A percentile compares a stretch with the other conserved stretches of the same genome.
phyloP scores from a whole-genome alignment of 1,139 yeast genomes.

The Pichiaceae sp. region DNA sequence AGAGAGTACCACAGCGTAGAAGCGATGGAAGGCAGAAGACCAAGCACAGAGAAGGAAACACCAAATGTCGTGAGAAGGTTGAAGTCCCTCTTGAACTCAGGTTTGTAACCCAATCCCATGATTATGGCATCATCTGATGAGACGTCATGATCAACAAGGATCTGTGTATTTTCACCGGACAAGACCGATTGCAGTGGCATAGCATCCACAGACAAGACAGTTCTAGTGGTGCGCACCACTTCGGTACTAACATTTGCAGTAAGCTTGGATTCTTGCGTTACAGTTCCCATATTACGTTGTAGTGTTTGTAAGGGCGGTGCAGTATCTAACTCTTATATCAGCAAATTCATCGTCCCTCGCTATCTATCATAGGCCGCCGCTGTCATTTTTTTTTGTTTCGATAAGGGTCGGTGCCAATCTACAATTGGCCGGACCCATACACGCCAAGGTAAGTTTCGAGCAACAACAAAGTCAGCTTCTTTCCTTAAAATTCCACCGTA shows the following conservation, averaged over 20 bases:
- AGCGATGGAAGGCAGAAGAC: slow-evolving; percentile 63
- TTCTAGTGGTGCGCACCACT: slow-evolving; percentile 2
- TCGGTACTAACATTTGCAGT: neutral
- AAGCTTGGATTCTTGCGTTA: too few relatives aligned
- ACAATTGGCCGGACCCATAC: too few relatives aligned
- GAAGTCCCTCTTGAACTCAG: slow-evolving; percentile 65
- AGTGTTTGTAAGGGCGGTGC: too few relatives aligned
- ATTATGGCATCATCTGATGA: slow-evolving; percentile 48
- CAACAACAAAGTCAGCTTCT: too few relatives aligned
- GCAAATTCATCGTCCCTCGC: too few relatives aligned
- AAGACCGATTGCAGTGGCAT: slow-evolving; percentile 21
- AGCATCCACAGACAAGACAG: slow-evolving; percentile 23
- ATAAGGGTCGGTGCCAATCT: too few relatives aligned
- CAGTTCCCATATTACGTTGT: too few relatives aligned
- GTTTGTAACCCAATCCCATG: slow-evolving; percentile 63
- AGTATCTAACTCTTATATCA: too few relatives aligned
- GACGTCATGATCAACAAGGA: slow-evolving; percentile 32
- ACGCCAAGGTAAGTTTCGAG: too few relatives aligned
- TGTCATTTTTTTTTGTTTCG: too few relatives aligned
- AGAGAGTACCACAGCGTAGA: slow-evolving; percentile 41
- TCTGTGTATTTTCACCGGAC: slow-evolving; percentile 18
- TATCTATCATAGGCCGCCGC: too few relatives aligned
- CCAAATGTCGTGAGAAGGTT: slow-evolving; percentile 54
- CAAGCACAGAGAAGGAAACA: slow-evolving; percentile 66
- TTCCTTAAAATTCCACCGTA: too few relatives aligned